A percentile compares a stretch with the other conserved stretches of the same genome.
phyloP scores from a whole-genome alignment of 805 yeast genomes.

The Starmerella powellii region DNA sequence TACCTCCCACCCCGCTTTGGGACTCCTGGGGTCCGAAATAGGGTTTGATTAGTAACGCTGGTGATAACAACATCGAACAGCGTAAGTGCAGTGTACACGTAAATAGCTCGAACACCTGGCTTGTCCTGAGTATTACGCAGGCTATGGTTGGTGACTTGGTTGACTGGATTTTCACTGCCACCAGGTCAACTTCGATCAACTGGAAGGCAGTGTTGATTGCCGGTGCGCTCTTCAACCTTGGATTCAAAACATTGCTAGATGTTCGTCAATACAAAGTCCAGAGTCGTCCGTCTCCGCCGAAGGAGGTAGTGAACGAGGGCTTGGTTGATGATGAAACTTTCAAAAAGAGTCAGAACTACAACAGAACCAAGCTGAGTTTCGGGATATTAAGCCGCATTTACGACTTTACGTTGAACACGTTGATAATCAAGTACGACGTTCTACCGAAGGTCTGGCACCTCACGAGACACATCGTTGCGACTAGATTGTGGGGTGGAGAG shows the following conservation, averaged over 20 bases:
- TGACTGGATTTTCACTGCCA: background rate
- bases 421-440: constrained; percentile 37
- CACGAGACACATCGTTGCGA: constrained; percentile 24
- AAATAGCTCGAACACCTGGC: no score
- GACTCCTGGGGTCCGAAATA: background rate
- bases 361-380: constrained; percentile 65
- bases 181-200: constrained; percentile 25
- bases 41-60: no score
- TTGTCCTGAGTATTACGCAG: no score
- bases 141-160: constrained; percentile 1
- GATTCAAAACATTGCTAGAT: constrained; percentile 61
- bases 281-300: constrained; percentile 33
- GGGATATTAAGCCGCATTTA: constrained; percentile 44
- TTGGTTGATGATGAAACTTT: constrained; percentile 65
- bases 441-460: constrained; percentile 52
- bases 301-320: constrained; percentile 58
- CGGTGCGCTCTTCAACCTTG: constrained; percentile 60
- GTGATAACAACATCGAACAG: no score
- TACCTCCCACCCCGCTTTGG: no score
- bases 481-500: constrained; percentile 30
- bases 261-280: constrained; percentile 53
- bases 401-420: constrained; percentile 32
- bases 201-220: constrained; percentile 73
- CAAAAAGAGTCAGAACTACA: constrained; percentile 62
- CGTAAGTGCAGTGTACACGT: no score